Percentiles rank a stretch among this genome's conserved stretches.
Conservation (phyloP, 768 basidiomycete species). For the Holtermanniella nyarrowii region DNA sequence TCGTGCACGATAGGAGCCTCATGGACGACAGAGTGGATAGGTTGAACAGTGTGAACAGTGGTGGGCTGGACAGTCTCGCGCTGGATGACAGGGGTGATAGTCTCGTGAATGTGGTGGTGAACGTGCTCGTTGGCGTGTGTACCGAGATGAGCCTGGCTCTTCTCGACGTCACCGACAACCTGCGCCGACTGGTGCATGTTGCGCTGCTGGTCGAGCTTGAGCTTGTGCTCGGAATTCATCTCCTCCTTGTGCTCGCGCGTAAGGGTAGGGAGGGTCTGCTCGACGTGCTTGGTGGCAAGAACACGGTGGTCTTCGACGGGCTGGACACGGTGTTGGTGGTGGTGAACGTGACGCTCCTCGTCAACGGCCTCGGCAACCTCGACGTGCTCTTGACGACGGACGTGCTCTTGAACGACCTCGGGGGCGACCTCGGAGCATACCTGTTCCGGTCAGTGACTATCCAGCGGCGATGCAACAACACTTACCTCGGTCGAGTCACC, state of each 20-base stretch:
- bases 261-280: slow-evolving; percentile 30
- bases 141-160: slow-evolving; percentile 24
- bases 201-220: slow-evolving; percentile 37
- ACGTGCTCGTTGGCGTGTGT: slow-evolving; percentile 39
- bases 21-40: slow-evolving; percentile 41
- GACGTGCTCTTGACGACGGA: slow-evolving; percentile 28
- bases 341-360: slow-evolving; percentile 40
- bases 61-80: slow-evolving; percentile 41
- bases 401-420: slow-evolving; percentile 38
- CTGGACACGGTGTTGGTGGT: slow-evolving; percentile 41
- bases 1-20: slow-evolving; percentile 42
- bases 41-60: slow-evolving; percentile 40
- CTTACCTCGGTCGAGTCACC: slow-evolving; percentile 37
- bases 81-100: slow-evolving; percentile 41
- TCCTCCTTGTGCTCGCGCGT: slow-evolving; percentile 38
- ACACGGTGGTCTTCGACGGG: slow-evolving; percentile 36
- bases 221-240: slow-evolving; percentile 40
- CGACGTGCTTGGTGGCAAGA: slow-evolving; percentile 34
- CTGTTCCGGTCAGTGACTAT: slow-evolving; percentile 6
- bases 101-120: slow-evolving; percentile 30
- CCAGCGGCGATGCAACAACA: neutral
- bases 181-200: slow-evolving; percentile 29
- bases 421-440: slow-evolving; percentile 41
- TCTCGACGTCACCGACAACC: slow-evolving; percentile 23
- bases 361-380: slow-evolving; percentile 41